Evolutionary conservation across 2,329 filamentous ascomycete species (phyloP).

Genomic region (Xylariomycetidae sp.): DNA sequence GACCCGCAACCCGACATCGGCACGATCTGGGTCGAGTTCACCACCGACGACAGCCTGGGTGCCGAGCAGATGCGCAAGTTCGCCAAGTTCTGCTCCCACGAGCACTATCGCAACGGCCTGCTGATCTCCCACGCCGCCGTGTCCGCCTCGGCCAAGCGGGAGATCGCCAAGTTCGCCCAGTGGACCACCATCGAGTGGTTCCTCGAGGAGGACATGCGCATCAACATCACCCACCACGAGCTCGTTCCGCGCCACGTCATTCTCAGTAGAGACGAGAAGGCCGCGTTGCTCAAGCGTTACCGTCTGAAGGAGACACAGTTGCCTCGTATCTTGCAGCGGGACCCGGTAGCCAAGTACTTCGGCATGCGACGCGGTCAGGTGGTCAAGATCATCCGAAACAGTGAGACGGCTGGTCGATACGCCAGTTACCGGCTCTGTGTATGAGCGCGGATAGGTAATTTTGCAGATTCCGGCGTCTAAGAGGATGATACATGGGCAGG

Average conservation of each 20-base stretch:
- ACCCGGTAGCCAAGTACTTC: conserved; percentile 88
- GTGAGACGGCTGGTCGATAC: conserved; percentile 92
- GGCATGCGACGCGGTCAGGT: conserved; percentile 88
- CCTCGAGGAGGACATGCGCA: conserved; percentile 87
- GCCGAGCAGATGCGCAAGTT: conserved; percentile 90
- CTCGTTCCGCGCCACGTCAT: conserved; percentile 91
- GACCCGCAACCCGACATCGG: conserved; percentile 71
- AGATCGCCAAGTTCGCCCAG: conserved; percentile 70
- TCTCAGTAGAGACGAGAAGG: conserved; percentile 85
- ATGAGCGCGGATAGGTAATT: too few relatives aligned
- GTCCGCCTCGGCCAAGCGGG: conserved; percentile 80
- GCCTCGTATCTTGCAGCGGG: conserved; percentile 82
- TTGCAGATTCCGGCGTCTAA: conserved; percentile 17
- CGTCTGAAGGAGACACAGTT: conserved; percentile 96
- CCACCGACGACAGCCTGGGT: conserved; percentile 68
- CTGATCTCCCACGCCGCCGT: conserved; percentile 80
- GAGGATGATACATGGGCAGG: conserved; percentile 11
- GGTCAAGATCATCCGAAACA: conserved; percentile 95
- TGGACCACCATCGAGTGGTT: conserved; percentile 87
- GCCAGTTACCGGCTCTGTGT: conserved; percentile 81
- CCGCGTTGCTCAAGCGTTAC: conserved; percentile 78
- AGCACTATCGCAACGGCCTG: conserved; percentile 84
- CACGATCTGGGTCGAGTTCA: conserved; percentile 91
- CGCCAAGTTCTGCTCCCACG: conserved; percentile 70
- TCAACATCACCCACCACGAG: conserved; percentile 98